Evolutionary conservation across 192 early-diverging fungal genomes (phyloP), one percentile per base, ranked within the genome.

Genomic region (Mortierella alpina): DNA sequence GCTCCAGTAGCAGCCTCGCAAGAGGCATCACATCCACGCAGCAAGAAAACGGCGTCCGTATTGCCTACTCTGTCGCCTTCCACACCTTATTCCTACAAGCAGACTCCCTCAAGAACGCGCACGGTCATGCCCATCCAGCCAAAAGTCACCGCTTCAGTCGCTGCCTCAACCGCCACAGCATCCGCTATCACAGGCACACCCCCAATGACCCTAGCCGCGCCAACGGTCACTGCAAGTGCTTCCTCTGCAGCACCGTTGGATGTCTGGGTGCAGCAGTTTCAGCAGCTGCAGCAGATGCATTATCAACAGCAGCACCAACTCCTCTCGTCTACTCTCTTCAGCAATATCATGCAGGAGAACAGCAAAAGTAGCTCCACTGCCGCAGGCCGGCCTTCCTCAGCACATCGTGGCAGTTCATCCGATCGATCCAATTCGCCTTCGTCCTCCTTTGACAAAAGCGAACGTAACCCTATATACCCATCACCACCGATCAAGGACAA

Each of bases 261-360:
- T 46, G 11, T 76, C 10, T 76, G 74, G 74, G 39, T 64, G 9
- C 53, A 68, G 12, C 74, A 61, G 12, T 64, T 76, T 20, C 67
- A 65, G 45, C 66, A 76, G n/a, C 67, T 76, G 5, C 74, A 76
- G 18, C 72, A 75, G 23, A 13, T 23, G 17, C 74, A 76, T 59
- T 67, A 63, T 17, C 67, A 63, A 31, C 67, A 76, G 18, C 74
- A 69, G 22, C 74, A 76, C 23, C 74, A 76, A 41, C 67, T 76
- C 49, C 58, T 76, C 0, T 63, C 59, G 1, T 55, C 74, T 5
- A 64, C 74, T 44, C 54, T 76, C 18, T 17, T 59, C 11, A 14
- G 11, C 57, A 57, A 57, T 6, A 53, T 14, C 11, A n/a, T 23
- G 6, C 58, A 62, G 31, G 59, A 55, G 40, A 59, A 23, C 53